A percentile compares a stretch with the other conserved stretches of the same genome.
Evolutionary conservation across 306 rosid species (phyloP).

Genomic region (Quercus agrifolia): DNA sequence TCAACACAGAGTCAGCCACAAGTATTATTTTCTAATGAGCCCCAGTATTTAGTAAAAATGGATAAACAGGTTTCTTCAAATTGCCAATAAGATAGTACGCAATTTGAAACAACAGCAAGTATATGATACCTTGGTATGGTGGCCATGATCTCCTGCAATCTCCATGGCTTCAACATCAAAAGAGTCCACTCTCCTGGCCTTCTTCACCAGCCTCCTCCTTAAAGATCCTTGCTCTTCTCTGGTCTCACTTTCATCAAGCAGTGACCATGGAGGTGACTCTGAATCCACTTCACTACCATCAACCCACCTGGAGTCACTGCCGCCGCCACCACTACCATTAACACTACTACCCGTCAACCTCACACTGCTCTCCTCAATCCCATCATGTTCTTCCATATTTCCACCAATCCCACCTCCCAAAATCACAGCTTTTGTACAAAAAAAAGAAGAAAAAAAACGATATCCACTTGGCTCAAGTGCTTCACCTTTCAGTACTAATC

Average conservation of each 20-base stretch:
- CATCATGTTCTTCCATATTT: slow-evolving; percentile 49
- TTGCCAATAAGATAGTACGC: background rate
- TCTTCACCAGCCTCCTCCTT: slow-evolving; percentile 78
- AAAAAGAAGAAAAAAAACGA: background rate
- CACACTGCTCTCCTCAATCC: slow-evolving; percentile 67
- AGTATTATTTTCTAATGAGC: no score
- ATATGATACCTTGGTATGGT: slow-evolving; percentile 46
- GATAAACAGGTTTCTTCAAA: background rate
- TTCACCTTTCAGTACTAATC: background rate
- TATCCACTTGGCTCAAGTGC: background rate
- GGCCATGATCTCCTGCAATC: slow-evolving; percentile 56
- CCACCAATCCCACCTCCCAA: slow-evolving; percentile 29
- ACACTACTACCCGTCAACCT: slow-evolving; percentile 40
- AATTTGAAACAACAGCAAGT: background rate
- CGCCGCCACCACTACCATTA: slow-evolving; percentile 36
- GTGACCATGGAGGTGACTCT: slow-evolving; percentile 50
- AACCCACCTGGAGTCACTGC: slow-evolving; percentile 76
- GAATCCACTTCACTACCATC: slow-evolving; percentile 83
- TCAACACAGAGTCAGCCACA: no score
- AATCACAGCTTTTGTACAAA: background rate
- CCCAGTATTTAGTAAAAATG: background rate
- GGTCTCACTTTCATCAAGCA: slow-evolving; percentile 29
- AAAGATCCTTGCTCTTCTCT: slow-evolving; percentile 59
- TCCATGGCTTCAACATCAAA: slow-evolving; percentile 93
- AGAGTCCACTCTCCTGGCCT: slow-evolving; percentile 79